Conservation (phyloP, 176 grass and related monocot species). For the Carex kokanica region DNA sequence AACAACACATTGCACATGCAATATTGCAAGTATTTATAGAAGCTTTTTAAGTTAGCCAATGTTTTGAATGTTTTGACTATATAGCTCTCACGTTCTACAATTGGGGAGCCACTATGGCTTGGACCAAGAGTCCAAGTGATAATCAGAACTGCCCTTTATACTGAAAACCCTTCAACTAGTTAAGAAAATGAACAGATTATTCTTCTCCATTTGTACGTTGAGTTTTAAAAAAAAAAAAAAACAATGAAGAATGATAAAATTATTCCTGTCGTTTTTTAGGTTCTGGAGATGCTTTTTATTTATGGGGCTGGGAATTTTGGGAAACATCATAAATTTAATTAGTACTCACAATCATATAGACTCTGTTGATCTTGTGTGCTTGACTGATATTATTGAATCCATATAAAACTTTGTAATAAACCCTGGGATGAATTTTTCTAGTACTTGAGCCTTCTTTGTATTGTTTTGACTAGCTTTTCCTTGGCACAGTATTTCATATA, state of each 20-base stretch:
- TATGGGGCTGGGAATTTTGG: too few relatives aligned
- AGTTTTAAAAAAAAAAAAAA: too few relatives aligned
- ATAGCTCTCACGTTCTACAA: neutral
- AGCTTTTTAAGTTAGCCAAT: too few relatives aligned
- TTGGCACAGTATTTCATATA: neutral
- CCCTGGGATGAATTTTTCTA: neutral
- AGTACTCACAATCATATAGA: neutral
- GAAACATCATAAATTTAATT: too few relatives aligned
- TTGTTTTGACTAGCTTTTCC: neutral
- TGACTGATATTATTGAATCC: neutral
- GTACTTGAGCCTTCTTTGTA: neutral
- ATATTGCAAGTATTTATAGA: too few relatives aligned
- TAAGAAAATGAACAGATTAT: neutral
- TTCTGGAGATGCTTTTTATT: too few relatives aligned
- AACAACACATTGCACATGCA: too few relatives aligned
- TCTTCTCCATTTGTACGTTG: neutral
- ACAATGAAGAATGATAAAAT: too few relatives aligned
- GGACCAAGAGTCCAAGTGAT: conserved; percentile 31
- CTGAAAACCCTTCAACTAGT: neutral
- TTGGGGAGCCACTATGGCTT: neutral
- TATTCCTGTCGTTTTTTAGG: too few relatives aligned
- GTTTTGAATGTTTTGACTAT: too few relatives aligned
- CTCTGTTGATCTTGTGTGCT: neutral
- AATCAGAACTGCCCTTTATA: neutral
- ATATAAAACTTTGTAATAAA: neutral